Base-by-base conservation (phyloP, 1,284 basidiomycete genomes). In the Heimioporus retisporus region DNA sequence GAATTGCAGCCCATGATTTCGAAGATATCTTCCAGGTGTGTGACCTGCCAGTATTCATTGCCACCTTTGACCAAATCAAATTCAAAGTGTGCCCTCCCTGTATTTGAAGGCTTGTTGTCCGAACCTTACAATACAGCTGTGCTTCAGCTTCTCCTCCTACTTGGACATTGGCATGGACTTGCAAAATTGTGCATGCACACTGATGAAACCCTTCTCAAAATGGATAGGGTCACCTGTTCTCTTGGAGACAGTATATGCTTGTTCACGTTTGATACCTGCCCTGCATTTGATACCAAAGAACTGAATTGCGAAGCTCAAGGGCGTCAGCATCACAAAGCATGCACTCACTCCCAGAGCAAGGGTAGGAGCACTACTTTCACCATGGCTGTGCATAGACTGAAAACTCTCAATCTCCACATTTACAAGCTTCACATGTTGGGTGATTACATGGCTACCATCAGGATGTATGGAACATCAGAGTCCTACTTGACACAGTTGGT, bases 1-100 rank as follows among this genome's bases (percentile, higher is more conserved):
- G 70, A 50, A 50, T 79, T 14, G 78, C 77, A 21, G 77, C 75
- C 6, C 59, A 72, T 3, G 75, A 79, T 44, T 79, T 72, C 59
- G 76, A 80, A 28, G 28, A 28, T 28, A 28, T 28, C 28, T 5
- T 28, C 28, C 28, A 28, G 28, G 28, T 28, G 28, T 28, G 28
- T 28, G 28, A 28, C 28, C 28, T 5, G 28, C 28, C 28, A 28
- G 28, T 28, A 28, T 28, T 28, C 28, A 5, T 28, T 28, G 28
- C 28, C 28, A 28, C 28, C 28, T 28, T 28, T 28, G 28, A 28
- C 28, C 28, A 28, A 28, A 28, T 28, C 28, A 28, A 28, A 28
- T 28, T 28, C 28, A 3, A 13, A 21, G 69, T 71, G 68, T 59
- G 25, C 68, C 13, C 65, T 74, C 10, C 65, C 71, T 2, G 67